Evolutionary conservation across 83 land plant species (phyloP), one percentile per base, ranked within the genome.

Genomic region (Picea engelmannii): DNA sequence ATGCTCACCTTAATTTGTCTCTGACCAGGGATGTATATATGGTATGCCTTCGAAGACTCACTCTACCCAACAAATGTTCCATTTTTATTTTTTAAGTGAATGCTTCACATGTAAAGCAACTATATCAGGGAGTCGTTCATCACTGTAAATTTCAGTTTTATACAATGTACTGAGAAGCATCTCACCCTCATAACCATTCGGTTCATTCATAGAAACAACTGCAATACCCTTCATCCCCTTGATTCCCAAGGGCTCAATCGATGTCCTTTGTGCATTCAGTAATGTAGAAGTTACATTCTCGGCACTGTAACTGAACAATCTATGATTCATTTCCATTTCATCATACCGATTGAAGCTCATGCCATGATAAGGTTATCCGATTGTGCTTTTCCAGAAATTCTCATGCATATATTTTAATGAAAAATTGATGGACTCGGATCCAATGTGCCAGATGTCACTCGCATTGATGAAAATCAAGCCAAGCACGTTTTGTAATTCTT

Each of bases 301-400:
- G 25, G 59, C 7, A 9, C 4, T 47, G 15, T 58, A 10, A 52
- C 61, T 23, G 15, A 21, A 0, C 12, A 27, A 75, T 75, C 61
- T 24, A 24, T 35, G 61, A 31, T 52, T 52, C 78, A 20, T 24
- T 52, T 52, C 78, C n/a, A 75, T 75, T 49, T 75, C 78, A 12
- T 49, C 58, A 75, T 75, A 23, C 61, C 13, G 61, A 75, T 52
- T 23, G 24, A 52, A 52, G 31, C 18, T 16, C 21, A 25, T 66
- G 31, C 78, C 78, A 47, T 52, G 23, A 13, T 23, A 75, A 31
- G 61, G 24, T 23, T 23, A 31, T 75, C 55, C 78, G 11, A 40
- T 44, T 75, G 78, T 23, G 78, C 17, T 47, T 75, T 55, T 75
- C 78, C 4, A 23, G 13, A 47, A 21, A 52, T 75, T 75, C 61